Base-by-base conservation (phyloP, 345 rosid genomes). In the Citropsis articulata region DNA sequence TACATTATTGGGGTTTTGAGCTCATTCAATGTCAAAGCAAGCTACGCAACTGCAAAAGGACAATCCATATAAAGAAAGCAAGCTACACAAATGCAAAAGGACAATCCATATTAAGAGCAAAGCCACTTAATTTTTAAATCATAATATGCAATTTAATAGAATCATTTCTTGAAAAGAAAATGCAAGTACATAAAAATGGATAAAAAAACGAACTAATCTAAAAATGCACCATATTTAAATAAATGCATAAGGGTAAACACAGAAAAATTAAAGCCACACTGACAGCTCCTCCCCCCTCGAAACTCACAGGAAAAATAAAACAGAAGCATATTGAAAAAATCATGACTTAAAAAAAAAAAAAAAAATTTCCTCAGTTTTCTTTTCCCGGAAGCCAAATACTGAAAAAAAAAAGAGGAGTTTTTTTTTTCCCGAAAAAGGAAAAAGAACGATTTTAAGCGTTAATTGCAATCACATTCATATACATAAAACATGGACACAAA, bases 371-470 rank as follows among this genome's bases (percentile, higher is more conserved):
- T 25, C 59, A 61, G 48, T 42, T 72, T 76, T 76, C 77, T 42
- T 72, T 76, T 76, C 77, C 71, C 30, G 40, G 60, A 1, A 84
- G 66, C 60, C 74, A 80, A 78, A 69, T 75, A 69, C 28, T 7
- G 5, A 22, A 16, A 0, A 18, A 8, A 22, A 53, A 5, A 12
- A 16, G 38, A 63, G 4, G 14, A 70, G 36, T 4, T 67, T 36
- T 2, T 35, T 14, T 67, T 36, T 2, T 35, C 6, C 5, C 2
- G 13, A 67, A 4, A 66, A 22, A 40, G 4, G 2, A 18, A 28
- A 7, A 57, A 53, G 25, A 48, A 21, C 25, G 28, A 9, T 4
- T 71, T 9, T 50, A 12, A 71, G 24, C 73, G n/a, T 14, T 18
- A 50, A 50, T 18, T 4, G 12, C 22, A 66, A 50, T 70, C 60